A percentile compares a stretch with the other conserved stretches of the same genome.
phyloP scores from a whole-genome alignment of 2,329 filamentous ascomycete species.

The Diaporthe amygdali region DNA sequence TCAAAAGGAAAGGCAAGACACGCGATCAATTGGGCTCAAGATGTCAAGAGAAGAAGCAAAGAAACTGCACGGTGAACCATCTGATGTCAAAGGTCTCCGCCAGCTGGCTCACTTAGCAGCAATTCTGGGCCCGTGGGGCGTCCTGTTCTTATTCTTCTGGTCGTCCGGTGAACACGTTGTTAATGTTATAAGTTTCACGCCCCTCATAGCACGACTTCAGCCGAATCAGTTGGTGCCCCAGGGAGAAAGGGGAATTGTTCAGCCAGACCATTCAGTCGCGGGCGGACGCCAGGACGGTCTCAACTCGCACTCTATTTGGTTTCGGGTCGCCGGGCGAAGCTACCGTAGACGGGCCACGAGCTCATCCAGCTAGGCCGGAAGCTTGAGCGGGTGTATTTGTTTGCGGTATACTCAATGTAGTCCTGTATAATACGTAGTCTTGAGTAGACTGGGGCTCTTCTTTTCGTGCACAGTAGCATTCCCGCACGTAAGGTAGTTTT shows the following conservation, averaged over 20 bases:
- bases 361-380: background rate
- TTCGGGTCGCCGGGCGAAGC: constrained; percentile 8
- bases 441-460: background rate
- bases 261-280: background rate
- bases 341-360: background rate
- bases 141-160: background rate
- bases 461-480: background rate
- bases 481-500: background rate
- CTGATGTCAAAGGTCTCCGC: background rate
- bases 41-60: background rate
- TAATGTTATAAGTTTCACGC: background rate
- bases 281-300: background rate
- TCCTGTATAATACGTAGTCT: background rate
- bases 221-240: background rate
- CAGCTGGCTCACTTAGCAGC: background rate
- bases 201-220: background rate
- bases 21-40: background rate
- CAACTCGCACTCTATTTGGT: background rate
- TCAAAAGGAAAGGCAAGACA: background rate
- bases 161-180: background rate
- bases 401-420: background rate
- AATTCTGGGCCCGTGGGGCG: background rate
- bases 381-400: background rate
- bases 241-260: background rate
- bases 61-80: background rate